Evolutionary conservation across 1,139 yeast genomes (phyloP).

Genomic region (Hyphopichia pseudoburtonii): DNA sequence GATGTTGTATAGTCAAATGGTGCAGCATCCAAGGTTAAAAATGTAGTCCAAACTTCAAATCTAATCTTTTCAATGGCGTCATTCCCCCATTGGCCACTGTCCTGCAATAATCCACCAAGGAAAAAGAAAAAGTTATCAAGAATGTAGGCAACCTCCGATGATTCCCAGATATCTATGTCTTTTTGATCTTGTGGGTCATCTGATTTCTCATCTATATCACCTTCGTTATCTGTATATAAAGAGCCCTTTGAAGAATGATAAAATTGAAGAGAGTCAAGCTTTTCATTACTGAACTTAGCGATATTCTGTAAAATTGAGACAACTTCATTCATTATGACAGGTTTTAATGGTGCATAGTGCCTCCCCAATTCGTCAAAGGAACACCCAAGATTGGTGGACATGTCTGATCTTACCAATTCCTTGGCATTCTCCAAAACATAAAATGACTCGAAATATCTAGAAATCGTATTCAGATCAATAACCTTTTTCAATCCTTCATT

Average conservation of each 20-base stretch:
- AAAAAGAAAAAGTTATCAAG: slow-evolving; percentile 51
- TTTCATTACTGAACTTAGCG: slow-evolving; percentile 22
- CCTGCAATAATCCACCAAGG: slow-evolving; percentile 47
- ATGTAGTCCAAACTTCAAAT: slow-evolving; percentile 44
- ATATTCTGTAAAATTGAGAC: slow-evolving; percentile 46
- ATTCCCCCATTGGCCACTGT: slow-evolving; percentile 50
- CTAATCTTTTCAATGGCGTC: slow-evolving; percentile 40
- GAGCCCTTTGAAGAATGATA: slow-evolving; percentile 44
- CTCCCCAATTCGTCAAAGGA: slow-evolving; percentile 80
- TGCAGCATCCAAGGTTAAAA: slow-evolving; percentile 45
- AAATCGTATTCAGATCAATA: slow-evolving; percentile 45
- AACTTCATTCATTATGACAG: slow-evolving; percentile 54
- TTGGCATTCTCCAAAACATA: slow-evolving; percentile 49
- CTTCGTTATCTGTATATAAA: slow-evolving; percentile 41
- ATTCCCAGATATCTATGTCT: slow-evolving; percentile 56
- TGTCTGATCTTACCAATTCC: slow-evolving; percentile 41
- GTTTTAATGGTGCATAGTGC: slow-evolving; percentile 75
- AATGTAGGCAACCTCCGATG: slow-evolving; percentile 38
- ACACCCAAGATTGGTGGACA: slow-evolving; percentile 57
- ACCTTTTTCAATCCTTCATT: slow-evolving; percentile 68
- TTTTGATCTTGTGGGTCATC: slow-evolving; percentile 21
- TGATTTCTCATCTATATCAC: slow-evolving; percentile 37
- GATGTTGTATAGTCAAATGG: slow-evolving; percentile 65
- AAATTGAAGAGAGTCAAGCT: slow-evolving; percentile 41
- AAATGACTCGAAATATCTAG: slow-evolving; percentile 53